Conservation (phyloP, 345 rosid genomes). For the Salix exigua region DNA sequence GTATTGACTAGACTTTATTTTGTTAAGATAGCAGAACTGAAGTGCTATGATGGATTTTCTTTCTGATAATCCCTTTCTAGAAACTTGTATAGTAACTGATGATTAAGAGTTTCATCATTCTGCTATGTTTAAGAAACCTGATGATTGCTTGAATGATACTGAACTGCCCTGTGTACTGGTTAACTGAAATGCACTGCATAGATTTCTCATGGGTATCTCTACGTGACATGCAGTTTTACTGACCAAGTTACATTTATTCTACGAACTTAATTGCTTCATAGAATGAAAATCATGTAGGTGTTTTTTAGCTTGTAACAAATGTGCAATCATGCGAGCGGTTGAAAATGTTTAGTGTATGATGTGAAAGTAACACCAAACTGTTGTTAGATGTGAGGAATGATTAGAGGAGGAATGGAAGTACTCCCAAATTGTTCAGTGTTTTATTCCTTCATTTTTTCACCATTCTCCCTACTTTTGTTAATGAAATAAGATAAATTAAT, state of each 20-base stretch:
- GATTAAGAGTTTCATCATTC: background rate
- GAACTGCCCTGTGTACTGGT: background rate
- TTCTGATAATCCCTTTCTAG: background rate
- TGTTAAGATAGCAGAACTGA: background rate
- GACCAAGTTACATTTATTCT: background rate
- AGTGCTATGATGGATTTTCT: background rate
- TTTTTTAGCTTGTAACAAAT: background rate
- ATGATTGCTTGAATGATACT: background rate
- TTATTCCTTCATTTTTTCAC: background rate
- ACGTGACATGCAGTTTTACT: background rate
- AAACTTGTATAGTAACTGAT: background rate
- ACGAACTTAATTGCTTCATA: background rate
- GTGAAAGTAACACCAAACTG: background rate
- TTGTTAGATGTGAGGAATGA: background rate
- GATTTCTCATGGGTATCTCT: background rate
- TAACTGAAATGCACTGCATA: background rate
- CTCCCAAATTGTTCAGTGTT: background rate
- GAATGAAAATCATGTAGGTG: background rate
- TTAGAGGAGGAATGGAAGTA: background rate
- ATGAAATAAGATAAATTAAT: background rate
- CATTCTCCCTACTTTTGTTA: background rate
- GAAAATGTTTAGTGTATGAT: background rate
- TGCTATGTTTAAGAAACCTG: background rate
- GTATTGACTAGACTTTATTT: background rate
- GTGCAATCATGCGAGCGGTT: background rate